Percentiles rank a stretch among this genome's conserved stretches.
phyloP scores from a whole-genome alignment of 1,139 yeast species.

The Suhomyces guaymorum region DNA sequence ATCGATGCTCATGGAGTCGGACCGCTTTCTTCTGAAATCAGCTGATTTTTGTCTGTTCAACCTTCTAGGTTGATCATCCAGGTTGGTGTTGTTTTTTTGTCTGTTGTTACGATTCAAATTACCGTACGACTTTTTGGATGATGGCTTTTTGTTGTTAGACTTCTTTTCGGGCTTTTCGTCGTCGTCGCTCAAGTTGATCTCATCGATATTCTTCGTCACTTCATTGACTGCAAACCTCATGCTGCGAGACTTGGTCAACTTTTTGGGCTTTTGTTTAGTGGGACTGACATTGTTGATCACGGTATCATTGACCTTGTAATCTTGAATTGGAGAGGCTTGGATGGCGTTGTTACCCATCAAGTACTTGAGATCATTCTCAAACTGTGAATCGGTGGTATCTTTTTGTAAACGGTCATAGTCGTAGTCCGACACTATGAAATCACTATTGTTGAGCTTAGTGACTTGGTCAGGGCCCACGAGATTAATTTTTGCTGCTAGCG shows the following conservation, averaged over 20 bases:
- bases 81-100: not conserved
- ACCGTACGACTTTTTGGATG: slow-evolving; percentile 10
- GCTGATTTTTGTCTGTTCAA: slow-evolving; percentile 16
- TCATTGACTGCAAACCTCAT: slow-evolving; percentile 17
- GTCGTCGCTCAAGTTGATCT: slow-evolving; percentile 27
- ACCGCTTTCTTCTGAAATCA: slow-evolving; percentile 14
- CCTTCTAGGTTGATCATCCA: slow-evolving; percentile 5
- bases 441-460: not conserved
- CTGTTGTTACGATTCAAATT: slow-evolving; percentile 7
- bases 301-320: not conserved
- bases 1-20: slow-evolving; percentile 13
- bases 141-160: too few species aligned
- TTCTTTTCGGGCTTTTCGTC: slow-evolving; percentile 14
- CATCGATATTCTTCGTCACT: slow-evolving; percentile 28
- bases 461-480: slow-evolving; percentile 5
- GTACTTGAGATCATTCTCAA: slow-evolving; percentile 27
- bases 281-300: slow-evolving; percentile 2
- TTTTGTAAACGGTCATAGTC: slow-evolving; percentile 19
- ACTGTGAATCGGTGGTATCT: slow-evolving; percentile 17
- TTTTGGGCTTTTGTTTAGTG: slow-evolving; percentile 3
- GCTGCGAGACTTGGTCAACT: slow-evolving; percentile 1
- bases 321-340: slow-evolving; percentile 8
- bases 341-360: slow-evolving; percentile 12
- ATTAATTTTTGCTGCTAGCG: slow-evolving; percentile 1
- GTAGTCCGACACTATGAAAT: slow-evolving; percentile 20